A percentile compares a stretch with the other conserved stretches of the same genome.
Conservation (phyloP, 1,139 yeast genomes). For the Hemisphaericaspora lyxosophila region DNA sequence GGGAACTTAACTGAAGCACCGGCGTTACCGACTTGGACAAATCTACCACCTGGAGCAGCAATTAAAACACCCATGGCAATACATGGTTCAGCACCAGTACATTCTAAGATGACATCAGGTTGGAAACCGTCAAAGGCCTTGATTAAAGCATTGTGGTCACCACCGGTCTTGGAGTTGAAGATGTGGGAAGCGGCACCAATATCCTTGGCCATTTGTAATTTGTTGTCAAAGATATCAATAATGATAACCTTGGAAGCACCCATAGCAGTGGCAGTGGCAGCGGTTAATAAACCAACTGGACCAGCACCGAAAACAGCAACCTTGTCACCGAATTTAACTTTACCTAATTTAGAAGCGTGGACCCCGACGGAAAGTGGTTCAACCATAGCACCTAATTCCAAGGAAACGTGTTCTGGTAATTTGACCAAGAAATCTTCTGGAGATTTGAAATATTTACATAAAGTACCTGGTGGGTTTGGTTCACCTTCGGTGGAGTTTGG, state of each 20-base stretch:
- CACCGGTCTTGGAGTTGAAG: slow-evolving; percentile 53
- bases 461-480: slow-evolving; percentile 62
- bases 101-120: slow-evolving; percentile 66
- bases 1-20: slow-evolving; percentile 69
- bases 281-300: slow-evolving; percentile 83
- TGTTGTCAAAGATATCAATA: slow-evolving; percentile 61
- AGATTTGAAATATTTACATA: slow-evolving; percentile 65
- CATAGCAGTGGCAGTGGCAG: slow-evolving; percentile 75
- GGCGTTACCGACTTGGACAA: slow-evolving; percentile 79
- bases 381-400: slow-evolving; percentile 85
- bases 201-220: slow-evolving; percentile 58
- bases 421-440: slow-evolving; percentile 87
- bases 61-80: slow-evolving; percentile 61
- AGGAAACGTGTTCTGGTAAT: slow-evolving; percentile 71
- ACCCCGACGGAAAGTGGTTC: slow-evolving; percentile 90
- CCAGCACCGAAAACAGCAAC: slow-evolving; percentile 90
- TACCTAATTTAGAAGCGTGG: slow-evolving; percentile 74
- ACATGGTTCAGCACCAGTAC: slow-evolving; percentile 73
- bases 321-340: slow-evolving; percentile 66
- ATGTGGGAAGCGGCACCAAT: slow-evolving; percentile 60
- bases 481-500: slow-evolving; percentile 49
- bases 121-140: slow-evolving; percentile 43
- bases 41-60: slow-evolving; percentile 61
- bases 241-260: slow-evolving; percentile 75
- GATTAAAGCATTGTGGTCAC: slow-evolving; percentile 28